Conservation (phyloP, 2,329 filamentous ascomycete species). For the Fusarium denticulatum region DNA sequence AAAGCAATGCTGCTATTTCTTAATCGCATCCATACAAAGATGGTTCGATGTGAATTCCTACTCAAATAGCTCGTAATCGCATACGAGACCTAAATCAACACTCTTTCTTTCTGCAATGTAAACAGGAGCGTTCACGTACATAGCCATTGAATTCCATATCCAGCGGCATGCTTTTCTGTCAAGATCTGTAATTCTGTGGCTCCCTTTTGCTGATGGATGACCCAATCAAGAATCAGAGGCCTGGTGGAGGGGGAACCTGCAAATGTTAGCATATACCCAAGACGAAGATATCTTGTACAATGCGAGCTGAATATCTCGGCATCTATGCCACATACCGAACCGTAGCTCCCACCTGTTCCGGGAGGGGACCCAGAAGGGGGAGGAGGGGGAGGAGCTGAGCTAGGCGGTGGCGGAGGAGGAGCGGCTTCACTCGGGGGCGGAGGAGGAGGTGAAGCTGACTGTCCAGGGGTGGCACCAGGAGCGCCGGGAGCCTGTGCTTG, state of each 20-base stretch:
- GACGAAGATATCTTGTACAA: neutral
- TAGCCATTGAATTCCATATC: constrained; percentile 24
- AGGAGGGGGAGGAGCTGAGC: constrained; percentile 54
- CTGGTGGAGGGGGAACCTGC: constrained; percentile 66
- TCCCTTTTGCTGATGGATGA: neutral
- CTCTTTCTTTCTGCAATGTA: constrained; percentile 29
- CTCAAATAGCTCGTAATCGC: constrained; percentile 30
- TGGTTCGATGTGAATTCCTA: constrained; percentile 22
- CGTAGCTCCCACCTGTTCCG: constrained; percentile 61
- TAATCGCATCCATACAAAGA: constrained; percentile 21
- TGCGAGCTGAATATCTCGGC: neutral
- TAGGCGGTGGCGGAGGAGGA: constrained; percentile 62
- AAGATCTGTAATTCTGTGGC: constrained; percentile 1
- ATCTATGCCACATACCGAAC: constrained; percentile 63
- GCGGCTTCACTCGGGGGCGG: constrained; percentile 68
- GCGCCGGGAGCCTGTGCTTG: constrained; percentile 56
- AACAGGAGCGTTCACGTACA: constrained; percentile 38
- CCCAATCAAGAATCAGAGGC: constrained; percentile 57
- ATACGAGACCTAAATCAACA: constrained; percentile 37
- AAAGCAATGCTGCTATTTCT: constrained; percentile 31
- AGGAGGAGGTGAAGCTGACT: constrained; percentile 63
- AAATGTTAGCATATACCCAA: constrained; percentile 23
- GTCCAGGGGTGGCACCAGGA: constrained; percentile 50
- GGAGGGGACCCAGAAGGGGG: constrained; percentile 59
- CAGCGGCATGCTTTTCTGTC: constrained; percentile 3